Evolutionary conservation across 257 asterid genomes (phyloP).

Genomic region (Anisodus acutangulus): DNA sequence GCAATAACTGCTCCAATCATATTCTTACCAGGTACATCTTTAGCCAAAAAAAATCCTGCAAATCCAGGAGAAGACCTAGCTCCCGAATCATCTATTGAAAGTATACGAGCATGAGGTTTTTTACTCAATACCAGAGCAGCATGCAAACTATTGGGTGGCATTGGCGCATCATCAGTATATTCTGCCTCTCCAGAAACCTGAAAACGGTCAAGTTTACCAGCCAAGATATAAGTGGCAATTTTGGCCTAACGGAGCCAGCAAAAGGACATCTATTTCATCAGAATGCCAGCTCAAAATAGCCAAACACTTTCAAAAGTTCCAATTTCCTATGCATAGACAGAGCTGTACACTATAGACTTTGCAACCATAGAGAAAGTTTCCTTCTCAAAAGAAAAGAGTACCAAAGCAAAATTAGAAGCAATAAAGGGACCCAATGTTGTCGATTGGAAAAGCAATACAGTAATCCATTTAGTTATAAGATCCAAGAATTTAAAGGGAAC

Average conservation of each 20-base stretch:
- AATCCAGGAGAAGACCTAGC: conserved; percentile 82
- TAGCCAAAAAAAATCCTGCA: conserved; percentile 76
- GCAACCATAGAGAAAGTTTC: background rate
- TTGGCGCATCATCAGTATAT: conserved; percentile 89
- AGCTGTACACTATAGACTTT: background rate
- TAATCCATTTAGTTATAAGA: background rate
- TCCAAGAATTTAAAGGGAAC: conserved; percentile 15
- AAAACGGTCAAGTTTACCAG: conserved; percentile 35
- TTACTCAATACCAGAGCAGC: conserved; percentile 81
- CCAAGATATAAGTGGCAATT: conserved; percentile 29
- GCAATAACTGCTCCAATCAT: conserved; percentile 66
- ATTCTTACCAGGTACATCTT: conserved; percentile 73
- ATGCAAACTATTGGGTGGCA: conserved; percentile 84
- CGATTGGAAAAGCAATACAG: background rate
- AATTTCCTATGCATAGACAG: background rate
- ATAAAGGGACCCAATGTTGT: conserved; percentile 15
- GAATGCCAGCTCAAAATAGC: background rate
- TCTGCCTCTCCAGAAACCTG: conserved; percentile 99
- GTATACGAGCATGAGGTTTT: conserved; percentile 91
- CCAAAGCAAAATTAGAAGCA: background rate
- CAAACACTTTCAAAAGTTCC: background rate
- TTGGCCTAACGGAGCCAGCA: background rate
- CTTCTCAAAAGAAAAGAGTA: conserved; percentile 1
- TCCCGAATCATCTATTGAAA: conserved; percentile 64
- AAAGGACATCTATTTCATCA: conserved; percentile 20